These are phyloP conservation scores for Alternaria panax DNA, from an alignment of 2,329 filamentous ascomycete species.

Conservation along the genomic window DNA sequence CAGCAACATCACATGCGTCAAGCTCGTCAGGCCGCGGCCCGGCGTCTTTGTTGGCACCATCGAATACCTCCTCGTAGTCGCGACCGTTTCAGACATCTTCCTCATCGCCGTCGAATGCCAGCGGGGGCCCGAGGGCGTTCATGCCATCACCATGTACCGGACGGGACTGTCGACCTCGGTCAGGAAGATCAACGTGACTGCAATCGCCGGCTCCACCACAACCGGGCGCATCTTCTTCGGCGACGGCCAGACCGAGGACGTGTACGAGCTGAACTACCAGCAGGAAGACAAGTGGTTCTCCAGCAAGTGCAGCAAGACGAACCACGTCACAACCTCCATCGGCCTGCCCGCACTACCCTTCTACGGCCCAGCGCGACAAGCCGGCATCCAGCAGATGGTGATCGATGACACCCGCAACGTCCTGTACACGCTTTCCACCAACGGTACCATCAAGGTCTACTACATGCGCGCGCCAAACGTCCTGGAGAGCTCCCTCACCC, in stretches of 20 bases:
- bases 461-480: constrained; percentile 72
- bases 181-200: constrained; percentile 76
- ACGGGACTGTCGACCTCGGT: constrained; percentile 84
- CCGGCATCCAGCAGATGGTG: constrained; percentile 78
- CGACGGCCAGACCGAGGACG: constrained; percentile 79
- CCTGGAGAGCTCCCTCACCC: constrained; percentile 63
- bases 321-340: constrained; percentile 79
- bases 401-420: constrained; percentile 88
- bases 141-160: constrained; percentile 80
- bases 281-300: constrained; percentile 98
- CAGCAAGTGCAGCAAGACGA: constrained; percentile 84
- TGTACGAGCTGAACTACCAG: constrained; percentile 95
- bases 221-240: constrained; percentile 94
- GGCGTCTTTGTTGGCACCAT: constrained; percentile 89
- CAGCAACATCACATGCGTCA: constrained; percentile 89
- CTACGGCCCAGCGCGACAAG: constrained; percentile 50
- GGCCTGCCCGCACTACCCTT: constrained; percentile 60
- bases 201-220: constrained; percentile 78
- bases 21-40: constrained; percentile 80
- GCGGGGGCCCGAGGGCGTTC: constrained; percentile 70
- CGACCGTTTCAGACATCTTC: constrained; percentile 83
- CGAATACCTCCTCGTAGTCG: constrained; percentile 86
- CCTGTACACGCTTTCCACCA: constrained; percentile 88
- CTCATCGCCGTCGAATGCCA: constrained; percentile 81
- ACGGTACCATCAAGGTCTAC: constrained; percentile 89